phyloP scores from a whole-genome alignment of 225 moss, liverwort and hornwort genomes.

The Antitrichia curtipendula region DNA sequence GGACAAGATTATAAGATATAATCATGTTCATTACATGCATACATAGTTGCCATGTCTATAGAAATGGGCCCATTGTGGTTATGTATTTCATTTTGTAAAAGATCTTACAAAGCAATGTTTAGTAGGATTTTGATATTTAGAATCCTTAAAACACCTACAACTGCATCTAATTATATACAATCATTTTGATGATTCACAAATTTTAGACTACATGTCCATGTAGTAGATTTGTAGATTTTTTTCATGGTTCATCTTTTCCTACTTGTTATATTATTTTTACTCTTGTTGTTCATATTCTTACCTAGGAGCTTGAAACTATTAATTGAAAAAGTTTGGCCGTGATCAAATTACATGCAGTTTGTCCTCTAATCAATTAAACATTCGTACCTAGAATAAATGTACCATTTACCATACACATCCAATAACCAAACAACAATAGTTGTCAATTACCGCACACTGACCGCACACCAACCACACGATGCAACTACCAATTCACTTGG shows the following conservation, averaged over 20 bases:
- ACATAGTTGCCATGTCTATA: too few species aligned
- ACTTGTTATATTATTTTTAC: not conserved
- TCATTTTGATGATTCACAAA: not conserved
- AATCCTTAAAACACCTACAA: not conserved
- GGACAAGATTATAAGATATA: not conserved
- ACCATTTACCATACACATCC: too few species aligned
- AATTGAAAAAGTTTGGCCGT: not conserved
- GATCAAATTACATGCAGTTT: too few species aligned
- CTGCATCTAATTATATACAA: not conserved
- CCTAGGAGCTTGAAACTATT: not conserved
- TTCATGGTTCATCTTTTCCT: not conserved
- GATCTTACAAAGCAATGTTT: not conserved
- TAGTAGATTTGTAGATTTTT: not conserved
- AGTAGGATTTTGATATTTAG: not conserved
- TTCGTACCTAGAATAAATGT: too few species aligned
- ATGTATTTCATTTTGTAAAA: not conserved
- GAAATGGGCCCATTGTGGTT: not conserved
- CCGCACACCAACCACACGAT: too few species aligned
- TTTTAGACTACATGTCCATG: not conserved
- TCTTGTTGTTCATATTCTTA: not conserved
- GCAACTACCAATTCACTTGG: too few species aligned
- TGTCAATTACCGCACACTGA: too few species aligned
- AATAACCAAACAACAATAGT: too few species aligned
- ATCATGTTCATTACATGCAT: not conserved
- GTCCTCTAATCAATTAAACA: not conserved